A percentile compares a stretch with the other conserved stretches of the same genome.
These are phyloP conservation scores for Paramyrothecium sp. DNA, from an alignment of 2,329 filamentous ascomycete genomes.

Conservation along the genomic window DNA sequence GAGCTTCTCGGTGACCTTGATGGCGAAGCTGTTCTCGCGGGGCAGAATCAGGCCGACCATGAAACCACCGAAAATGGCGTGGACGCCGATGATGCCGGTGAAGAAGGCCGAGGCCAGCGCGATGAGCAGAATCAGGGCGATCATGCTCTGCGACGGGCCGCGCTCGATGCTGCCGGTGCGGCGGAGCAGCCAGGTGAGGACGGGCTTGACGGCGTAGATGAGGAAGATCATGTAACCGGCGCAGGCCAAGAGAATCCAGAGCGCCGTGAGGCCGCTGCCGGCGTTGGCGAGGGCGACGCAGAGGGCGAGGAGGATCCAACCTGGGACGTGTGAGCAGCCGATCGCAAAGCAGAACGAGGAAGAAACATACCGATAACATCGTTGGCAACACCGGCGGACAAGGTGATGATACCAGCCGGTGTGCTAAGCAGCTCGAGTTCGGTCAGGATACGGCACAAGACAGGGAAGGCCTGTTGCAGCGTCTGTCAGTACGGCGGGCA, in stretches of 20 bases:
- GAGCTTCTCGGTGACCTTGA: conserved; percentile 89
- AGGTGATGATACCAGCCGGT: conserved; percentile 80
- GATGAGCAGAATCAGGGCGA: conserved; percentile 78
- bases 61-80: conserved; percentile 93
- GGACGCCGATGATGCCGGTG: conserved; percentile 82
- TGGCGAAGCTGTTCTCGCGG: conserved; percentile 84
- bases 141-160: conserved; percentile 81
- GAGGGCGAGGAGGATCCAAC: conserved; percentile 86
- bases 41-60: conserved; percentile 86
- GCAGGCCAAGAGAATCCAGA: conserved; percentile 79
- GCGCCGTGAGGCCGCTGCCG: conserved; percentile 73
- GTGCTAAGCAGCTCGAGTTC: conserved; percentile 84
- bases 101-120: conserved; percentile 81
- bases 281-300: conserved; percentile 94
- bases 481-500: neutral
- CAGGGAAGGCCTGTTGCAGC: conserved; percentile 64
- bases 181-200: conserved; percentile 71
- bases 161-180: conserved; percentile 78
- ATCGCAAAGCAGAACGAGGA: neutral
- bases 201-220: conserved; percentile 68
- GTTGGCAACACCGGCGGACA: conserved; percentile 90
- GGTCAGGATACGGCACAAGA: conserved; percentile 89
- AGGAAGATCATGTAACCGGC: conserved; percentile 77
- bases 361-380: conserved; percentile 49
- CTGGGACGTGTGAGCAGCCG: conserved; percentile 7